Conservation (phyloP, 345 rosid genomes). For the Punica granatum region DNA sequence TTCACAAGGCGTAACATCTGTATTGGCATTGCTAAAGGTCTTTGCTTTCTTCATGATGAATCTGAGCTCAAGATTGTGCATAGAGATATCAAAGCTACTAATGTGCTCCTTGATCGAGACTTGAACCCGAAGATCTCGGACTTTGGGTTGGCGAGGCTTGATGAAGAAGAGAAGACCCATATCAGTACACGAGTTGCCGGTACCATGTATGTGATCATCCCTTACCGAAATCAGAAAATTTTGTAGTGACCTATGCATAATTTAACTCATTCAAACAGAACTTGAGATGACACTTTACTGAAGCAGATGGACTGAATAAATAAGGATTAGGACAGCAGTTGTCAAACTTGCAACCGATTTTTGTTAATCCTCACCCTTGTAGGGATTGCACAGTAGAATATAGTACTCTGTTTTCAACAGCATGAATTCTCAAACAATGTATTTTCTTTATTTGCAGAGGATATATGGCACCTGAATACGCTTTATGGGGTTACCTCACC, state of each 20-base stretch:
- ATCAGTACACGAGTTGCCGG: constrained; percentile 59
- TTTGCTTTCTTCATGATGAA: constrained; percentile 52
- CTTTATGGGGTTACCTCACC: constrained; percentile 31
- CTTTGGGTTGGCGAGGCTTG: constrained; percentile 55
- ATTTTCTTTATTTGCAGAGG: constrained; percentile 22
- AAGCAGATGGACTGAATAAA: no score
- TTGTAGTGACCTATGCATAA: neutral
- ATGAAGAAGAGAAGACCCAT: constrained; percentile 39
- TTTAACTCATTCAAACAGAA: no score
- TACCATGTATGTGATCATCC: constrained; percentile 39
- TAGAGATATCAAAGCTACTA: constrained; percentile 55
- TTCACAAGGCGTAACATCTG: constrained; percentile 36
- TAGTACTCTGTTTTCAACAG: neutral
- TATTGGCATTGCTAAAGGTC: constrained; percentile 54
- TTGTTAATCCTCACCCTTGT: no score
- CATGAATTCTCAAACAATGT: neutral
- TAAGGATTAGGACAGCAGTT: no score
- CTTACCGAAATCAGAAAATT: neutral
- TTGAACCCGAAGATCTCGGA: constrained; percentile 58
- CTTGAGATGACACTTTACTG: no score
- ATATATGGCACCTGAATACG: constrained; percentile 44
- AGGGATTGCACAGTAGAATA: no score
- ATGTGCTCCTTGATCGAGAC: constrained; percentile 43
- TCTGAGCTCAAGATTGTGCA: constrained; percentile 49
- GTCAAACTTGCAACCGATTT: no score